These are phyloP conservation scores for Trichoderma asperelloides DNA, from an alignment of 495 filamentous ascomycete genomes.

Conservation along the genomic window DNA sequence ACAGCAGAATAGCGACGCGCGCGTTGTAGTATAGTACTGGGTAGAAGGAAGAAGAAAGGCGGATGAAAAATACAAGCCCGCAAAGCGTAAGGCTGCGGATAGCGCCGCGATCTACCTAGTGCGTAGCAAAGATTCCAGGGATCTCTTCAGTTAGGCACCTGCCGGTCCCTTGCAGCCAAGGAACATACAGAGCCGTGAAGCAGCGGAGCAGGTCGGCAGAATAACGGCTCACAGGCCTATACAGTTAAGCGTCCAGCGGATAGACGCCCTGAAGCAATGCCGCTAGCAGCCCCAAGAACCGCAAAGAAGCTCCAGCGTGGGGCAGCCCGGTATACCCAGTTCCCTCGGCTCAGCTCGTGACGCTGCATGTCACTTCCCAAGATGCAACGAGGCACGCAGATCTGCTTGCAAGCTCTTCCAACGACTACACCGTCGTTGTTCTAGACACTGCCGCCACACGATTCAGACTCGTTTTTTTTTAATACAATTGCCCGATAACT, in stretches of 20 bases:
- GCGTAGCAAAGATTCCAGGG: neutral
- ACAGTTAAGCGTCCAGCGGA: neutral
- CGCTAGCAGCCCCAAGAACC: neutral
- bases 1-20: neutral
- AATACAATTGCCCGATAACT: neutral
- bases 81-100: neutral
- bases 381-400: neutral
- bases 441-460: neutral
- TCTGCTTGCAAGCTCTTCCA: neutral
- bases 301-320: neutral
- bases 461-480: too few species aligned
- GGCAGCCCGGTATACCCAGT: neutral
- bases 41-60: neutral
- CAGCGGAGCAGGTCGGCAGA: too few species aligned
- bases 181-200: neutral
- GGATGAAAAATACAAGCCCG: neutral
- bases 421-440: neutral
- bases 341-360: neutral
- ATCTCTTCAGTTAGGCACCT: neutral
- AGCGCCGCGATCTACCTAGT: slow-evolving; percentile 3
- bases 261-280: neutral
- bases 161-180: neutral
- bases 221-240: neutral
- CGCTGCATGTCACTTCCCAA: neutral
- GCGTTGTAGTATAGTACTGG: neutral